These are phyloP conservation scores for Anaeramoeba flamelloides DNA, from an alignment of 78 protist species.

Conservation along the genomic window DNA sequence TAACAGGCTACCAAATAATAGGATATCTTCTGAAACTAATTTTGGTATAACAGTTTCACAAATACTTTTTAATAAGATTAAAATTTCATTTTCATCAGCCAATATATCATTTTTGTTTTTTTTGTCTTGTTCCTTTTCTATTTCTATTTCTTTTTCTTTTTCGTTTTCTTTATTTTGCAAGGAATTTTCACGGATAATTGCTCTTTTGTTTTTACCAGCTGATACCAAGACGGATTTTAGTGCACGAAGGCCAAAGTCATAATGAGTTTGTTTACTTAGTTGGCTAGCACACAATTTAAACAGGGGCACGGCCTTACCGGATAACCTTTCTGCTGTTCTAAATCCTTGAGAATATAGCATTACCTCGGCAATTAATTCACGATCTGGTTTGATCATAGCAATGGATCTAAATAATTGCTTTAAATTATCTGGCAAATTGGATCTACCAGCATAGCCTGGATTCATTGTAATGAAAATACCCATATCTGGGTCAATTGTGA, in stretches of 20 bases:
- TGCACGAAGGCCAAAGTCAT: conserved; percentile 78
- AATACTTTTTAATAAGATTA: too few species aligned
- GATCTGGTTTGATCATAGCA: conserved; percentile 59
- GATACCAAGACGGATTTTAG: conserved; percentile 60
- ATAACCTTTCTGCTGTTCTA: conserved; percentile 31
- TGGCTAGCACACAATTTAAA: conserved; percentile 57
- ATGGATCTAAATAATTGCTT: conserved; percentile 68
- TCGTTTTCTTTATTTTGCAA: too few species aligned
- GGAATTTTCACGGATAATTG: neutral
- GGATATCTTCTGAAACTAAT: conserved; percentile 51
- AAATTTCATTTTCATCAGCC: conserved; percentile 69
- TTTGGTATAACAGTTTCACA: too few species aligned
- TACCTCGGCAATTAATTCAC: conserved; percentile 49
- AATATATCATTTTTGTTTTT: conserved; percentile 65
- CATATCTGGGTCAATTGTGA: conserved; percentile 22
- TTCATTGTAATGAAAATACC: conserved; percentile 24
- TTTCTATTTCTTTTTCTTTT: conserved; percentile 36
- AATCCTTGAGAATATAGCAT: conserved; percentile 63
- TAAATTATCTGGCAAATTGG: conserved; percentile 74
- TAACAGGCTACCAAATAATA: conserved; percentile 54
- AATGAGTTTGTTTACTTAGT: conserved; percentile 63
- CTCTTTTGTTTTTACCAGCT: conserved; percentile 57
- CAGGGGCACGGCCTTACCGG: conserved; percentile 44
- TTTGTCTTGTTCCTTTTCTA: conserved; percentile 34
- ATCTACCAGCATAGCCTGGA: conserved; percentile 38